Evolutionary conservation across 768 basidiomycete genomes (phyloP), one percentile per base, ranked within the genome.

Genomic region (Naganishia kalamii): DNA sequence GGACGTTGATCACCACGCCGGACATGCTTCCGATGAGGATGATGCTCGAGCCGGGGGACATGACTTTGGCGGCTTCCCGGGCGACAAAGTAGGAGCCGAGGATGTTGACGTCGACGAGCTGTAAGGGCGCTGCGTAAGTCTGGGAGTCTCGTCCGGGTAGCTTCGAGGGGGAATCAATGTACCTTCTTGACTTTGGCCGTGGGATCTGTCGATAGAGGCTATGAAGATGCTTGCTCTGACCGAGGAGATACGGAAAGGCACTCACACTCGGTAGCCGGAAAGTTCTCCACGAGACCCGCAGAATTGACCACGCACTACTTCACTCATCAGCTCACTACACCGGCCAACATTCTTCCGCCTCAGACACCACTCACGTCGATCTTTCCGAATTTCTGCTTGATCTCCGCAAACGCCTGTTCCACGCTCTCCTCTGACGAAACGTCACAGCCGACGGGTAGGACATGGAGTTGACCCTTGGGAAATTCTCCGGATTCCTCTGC

Each of bases 1-100:
- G 92, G 62, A 89, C 84, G 77, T 93, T 93, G 75, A 93, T 83
- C 68, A 93, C 85, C 88, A 92, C 72, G 21, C 90, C 90, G 73
- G 88, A 89, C 91, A 97, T 96, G 71, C 88, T 90, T 5, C 88
- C 85, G 64, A 98, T 85, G 62, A 98, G 83, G 63, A 90, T 84
- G 72, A 97, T 89, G 8, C 73, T 71, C 29, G 65, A 68, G 63
- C 86, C 87, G 0, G 92, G 90, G 17, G 84, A 82, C 94, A 97
- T 97, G 79, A 85, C 82, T 69, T 87, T 87, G 49, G 92, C 93
- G 1, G 89, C 93, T 78, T 97, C 92, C 29, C 94, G 87, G 11
- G 94, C 94, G n/a, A 92, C 94, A 80, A 88, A 94, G 81, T 90
- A 93, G 15, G 86, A 85, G 23, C 77, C 77, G 75, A 96, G 90